Percentiles rank a stretch among this genome's conserved stretches.
Evolutionary conservation across 192 early-diverging fungal genomes (phyloP).

Genomic region (Coemansia sp.): DNA sequence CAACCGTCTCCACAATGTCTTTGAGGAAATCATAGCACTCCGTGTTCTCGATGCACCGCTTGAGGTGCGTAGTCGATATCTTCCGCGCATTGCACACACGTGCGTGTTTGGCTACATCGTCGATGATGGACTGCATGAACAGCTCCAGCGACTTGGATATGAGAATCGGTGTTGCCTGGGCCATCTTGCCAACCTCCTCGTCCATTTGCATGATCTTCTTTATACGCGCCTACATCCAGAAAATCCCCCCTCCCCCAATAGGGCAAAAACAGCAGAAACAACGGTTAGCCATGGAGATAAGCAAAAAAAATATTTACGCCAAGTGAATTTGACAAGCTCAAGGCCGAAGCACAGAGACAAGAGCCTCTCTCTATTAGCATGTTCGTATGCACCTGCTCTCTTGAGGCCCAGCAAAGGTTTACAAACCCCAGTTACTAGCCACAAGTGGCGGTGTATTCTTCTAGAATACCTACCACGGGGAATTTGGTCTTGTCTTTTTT

Average conservation of each 20-base stretch:
- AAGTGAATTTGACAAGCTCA: too few species aligned
- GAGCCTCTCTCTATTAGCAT: too few species aligned
- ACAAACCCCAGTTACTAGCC: background rate
- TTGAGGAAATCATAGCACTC: slow-evolving; percentile 95
- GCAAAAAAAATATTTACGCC: too few species aligned
- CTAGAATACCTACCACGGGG: slow-evolving; percentile 72
- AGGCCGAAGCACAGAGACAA: too few species aligned
- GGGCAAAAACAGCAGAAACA: too few species aligned
- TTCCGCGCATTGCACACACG: slow-evolving; percentile 77
- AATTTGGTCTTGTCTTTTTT: slow-evolving; percentile 93
- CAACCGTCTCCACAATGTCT: slow-evolving; percentile 80
- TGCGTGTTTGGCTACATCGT: slow-evolving; percentile 82
- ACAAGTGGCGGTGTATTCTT: background rate
- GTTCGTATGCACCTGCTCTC: too few species aligned
- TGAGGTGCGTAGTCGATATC: slow-evolving; percentile 84
- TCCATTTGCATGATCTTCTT: slow-evolving; percentile 99
- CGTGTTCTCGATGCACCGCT: slow-evolving; percentile 69
- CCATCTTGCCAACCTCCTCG: slow-evolving; percentile 98
- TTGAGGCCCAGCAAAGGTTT: too few species aligned
- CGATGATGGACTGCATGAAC: slow-evolving; percentile 92
- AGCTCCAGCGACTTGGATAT: slow-evolving; percentile 89
- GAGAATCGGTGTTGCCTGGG: slow-evolving; percentile 93
- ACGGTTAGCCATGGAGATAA: too few species aligned
- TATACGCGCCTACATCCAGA: slow-evolving; percentile 81
- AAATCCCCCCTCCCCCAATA: background rate